Evolutionary conservation across 768 basidiomycete genomes (phyloP).

Genomic region (Suillus ampliporus): DNA sequence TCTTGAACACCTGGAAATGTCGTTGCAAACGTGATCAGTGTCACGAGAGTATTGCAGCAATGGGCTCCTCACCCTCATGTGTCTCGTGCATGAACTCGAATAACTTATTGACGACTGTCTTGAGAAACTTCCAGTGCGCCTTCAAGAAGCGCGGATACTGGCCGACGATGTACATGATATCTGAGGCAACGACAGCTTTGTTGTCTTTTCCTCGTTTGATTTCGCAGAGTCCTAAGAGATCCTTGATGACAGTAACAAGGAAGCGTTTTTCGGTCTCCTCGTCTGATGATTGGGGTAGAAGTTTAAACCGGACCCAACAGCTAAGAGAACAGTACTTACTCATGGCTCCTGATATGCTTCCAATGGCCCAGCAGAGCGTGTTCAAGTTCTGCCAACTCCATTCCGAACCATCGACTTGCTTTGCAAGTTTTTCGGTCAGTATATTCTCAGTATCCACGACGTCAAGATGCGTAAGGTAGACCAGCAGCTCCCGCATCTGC

Average conservation of each 20-base stretch:
- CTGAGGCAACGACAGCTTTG: slow-evolving; percentile 96
- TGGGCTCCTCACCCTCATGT: slow-evolving; percentile 73
- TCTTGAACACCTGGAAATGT: slow-evolving; percentile 85
- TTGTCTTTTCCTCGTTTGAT: slow-evolving; percentile 99
- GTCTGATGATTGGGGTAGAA: slow-evolving; percentile 51
- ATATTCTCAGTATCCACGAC: slow-evolving; percentile 96
- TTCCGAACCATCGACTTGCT: slow-evolving; percentile 96
- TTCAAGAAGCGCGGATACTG: slow-evolving; percentile 99
- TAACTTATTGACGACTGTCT: slow-evolving; percentile 99
- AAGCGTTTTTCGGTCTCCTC: slow-evolving; percentile 99
- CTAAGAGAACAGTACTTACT: slow-evolving; percentile 58
- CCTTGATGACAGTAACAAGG: slow-evolving; percentile 98
- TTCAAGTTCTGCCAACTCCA: slow-evolving; percentile 99
- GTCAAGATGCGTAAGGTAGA: slow-evolving; percentile 97
- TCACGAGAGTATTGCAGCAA: slow-evolving; percentile 21
- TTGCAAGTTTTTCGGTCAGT: slow-evolving; percentile 94
- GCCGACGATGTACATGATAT: slow-evolving; percentile 99
- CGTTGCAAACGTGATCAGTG: slow-evolving; percentile 10
- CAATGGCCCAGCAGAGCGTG: slow-evolving; percentile 99
- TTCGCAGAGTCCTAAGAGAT: slow-evolving; percentile 95
- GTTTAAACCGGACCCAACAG: slow-evolving; percentile 5
- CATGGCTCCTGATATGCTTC: slow-evolving; percentile 99
- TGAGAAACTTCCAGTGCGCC: slow-evolving; percentile 99
- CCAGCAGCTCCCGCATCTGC: slow-evolving; percentile 96
- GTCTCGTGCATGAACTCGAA: slow-evolving; percentile 99